These are phyloP conservation scores for Elaeagnus macrophylla DNA, from an alignment of 306 rosid genomes.

Conservation along the genomic window DNA sequence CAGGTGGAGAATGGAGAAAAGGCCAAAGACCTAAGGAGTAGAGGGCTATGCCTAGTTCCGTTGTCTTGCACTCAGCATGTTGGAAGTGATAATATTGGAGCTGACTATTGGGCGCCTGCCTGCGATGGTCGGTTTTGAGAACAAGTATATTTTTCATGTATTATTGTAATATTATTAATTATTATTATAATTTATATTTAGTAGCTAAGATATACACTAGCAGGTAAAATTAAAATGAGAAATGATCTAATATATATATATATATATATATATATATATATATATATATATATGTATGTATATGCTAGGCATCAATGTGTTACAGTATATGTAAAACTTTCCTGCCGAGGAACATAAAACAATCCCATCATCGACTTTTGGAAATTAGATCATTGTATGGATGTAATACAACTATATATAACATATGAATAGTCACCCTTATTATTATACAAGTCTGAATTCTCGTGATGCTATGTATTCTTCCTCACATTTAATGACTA, in stretches of 20 bases:
- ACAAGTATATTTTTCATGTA: too few relatives aligned
- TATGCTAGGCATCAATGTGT: too few relatives aligned
- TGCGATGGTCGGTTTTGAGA: slow-evolving; percentile 36
- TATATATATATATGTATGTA: too few relatives aligned
- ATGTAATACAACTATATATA: too few relatives aligned
- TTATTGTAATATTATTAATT: too few relatives aligned
- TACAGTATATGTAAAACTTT: too few relatives aligned
- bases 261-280: neutral
- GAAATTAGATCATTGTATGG: slow-evolving; percentile 3
- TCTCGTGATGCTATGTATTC: slow-evolving; percentile 68
- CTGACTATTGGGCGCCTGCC: slow-evolving; percentile 79
- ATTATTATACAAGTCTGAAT: slow-evolving; percentile 42
- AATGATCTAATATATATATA: neutral
- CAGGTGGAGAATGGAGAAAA: slow-evolving; percentile 31
- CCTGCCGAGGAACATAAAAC: too few relatives aligned
- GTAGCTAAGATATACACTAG: too few relatives aligned
- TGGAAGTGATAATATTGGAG: slow-evolving; percentile 56
- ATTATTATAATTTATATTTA: too few relatives aligned
- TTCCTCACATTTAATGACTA: neutral
- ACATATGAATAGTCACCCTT: slow-evolving; percentile 66
- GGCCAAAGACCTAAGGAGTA: slow-evolving; percentile 54
- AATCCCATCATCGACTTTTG: neutral
- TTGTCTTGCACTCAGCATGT: slow-evolving; percentile 66
- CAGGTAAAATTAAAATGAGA: neutral
- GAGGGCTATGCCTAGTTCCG: slow-evolving; percentile 81